Evolutionary conservation across 192 early-diverging fungal species (phyloP).

Genomic region (Cetraspora pellucida): DNA sequence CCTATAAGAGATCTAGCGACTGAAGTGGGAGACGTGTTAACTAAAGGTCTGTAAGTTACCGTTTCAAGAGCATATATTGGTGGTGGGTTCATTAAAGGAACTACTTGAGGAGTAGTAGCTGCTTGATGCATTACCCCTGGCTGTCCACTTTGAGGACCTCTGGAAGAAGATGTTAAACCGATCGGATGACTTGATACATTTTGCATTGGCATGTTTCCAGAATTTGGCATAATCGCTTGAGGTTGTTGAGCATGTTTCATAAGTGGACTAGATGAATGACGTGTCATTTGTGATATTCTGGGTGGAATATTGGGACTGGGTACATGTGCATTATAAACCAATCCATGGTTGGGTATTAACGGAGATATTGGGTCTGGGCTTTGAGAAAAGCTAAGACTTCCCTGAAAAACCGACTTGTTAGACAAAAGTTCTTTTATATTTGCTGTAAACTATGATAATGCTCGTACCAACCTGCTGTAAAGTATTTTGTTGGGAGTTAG

Average conservation of each 20-base stretch:
- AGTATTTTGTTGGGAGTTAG: too few relatives aligned
- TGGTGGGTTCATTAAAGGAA: not conserved
- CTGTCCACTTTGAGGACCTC: not conserved
- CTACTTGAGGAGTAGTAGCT: not conserved
- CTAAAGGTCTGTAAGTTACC: not conserved
- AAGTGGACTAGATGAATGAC: not conserved
- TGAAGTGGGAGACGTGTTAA: not conserved
- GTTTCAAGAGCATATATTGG: not conserved
- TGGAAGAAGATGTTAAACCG: not conserved
- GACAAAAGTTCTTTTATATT: too few relatives aligned
- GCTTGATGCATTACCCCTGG: constrained; percentile 3
- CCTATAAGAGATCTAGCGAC: not conserved
- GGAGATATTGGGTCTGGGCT: too few relatives aligned
- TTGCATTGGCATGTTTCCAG: not conserved
- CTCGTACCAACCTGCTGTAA: too few relatives aligned
- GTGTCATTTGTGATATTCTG: not conserved
- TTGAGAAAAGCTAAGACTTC: too few relatives aligned
- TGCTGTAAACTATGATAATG: too few relatives aligned
- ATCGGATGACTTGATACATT: not conserved
- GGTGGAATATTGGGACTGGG: not conserved
- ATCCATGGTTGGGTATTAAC: not conserved
- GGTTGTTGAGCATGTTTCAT: not conserved
- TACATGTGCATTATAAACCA: not conserved
- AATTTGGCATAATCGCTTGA: constrained; percentile 2
- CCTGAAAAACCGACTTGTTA: too few relatives aligned